Conservation (phyloP, 805 yeast species). For the Candida endomychidarum region DNA sequence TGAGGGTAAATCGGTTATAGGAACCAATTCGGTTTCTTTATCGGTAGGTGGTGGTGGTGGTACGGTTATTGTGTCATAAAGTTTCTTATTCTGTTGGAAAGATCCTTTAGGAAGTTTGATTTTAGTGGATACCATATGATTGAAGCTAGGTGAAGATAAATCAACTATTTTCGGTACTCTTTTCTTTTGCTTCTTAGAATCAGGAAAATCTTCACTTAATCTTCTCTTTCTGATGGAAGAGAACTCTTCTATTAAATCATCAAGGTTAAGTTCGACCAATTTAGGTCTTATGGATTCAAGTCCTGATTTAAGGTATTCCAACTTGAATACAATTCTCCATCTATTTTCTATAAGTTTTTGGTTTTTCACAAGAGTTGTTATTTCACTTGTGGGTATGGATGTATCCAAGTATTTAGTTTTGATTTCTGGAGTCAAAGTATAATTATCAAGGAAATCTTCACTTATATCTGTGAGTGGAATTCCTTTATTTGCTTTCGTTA, state of each 20-base stretch:
- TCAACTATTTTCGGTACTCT: constrained; percentile 59
- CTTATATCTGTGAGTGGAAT: constrained; percentile 8
- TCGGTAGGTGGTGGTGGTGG: constrained; percentile 67
- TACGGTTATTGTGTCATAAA: constrained; percentile 87
- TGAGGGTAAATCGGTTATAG: constrained; percentile 63
- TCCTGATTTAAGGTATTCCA: constrained; percentile 22
- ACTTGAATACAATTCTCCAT: constrained; percentile 51
- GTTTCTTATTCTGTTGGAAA: constrained; percentile 65
- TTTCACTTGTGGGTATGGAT: neutral
- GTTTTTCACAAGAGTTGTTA: neutral
- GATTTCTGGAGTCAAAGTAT: neutral
- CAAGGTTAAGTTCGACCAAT: constrained; percentile 45
- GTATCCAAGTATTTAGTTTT: neutral
- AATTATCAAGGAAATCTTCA: constrained; percentile 1
- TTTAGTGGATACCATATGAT: constrained; percentile 65
- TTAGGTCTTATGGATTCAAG: constrained; percentile 32
- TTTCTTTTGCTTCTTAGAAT: constrained; percentile 11
- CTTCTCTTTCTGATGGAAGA: constrained; percentile 37
- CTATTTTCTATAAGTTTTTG: constrained; percentile 11
- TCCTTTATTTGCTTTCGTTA: neutral
- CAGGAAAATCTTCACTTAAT: constrained; percentile 10
- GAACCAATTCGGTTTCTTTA: constrained; percentile 46
- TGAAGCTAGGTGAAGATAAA: constrained; percentile 61
- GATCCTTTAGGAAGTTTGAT: constrained; percentile 83
- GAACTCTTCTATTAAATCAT: constrained; percentile 28